phyloP scores from a whole-genome alignment of 83 land plant species.

The Picea mariana region DNA sequence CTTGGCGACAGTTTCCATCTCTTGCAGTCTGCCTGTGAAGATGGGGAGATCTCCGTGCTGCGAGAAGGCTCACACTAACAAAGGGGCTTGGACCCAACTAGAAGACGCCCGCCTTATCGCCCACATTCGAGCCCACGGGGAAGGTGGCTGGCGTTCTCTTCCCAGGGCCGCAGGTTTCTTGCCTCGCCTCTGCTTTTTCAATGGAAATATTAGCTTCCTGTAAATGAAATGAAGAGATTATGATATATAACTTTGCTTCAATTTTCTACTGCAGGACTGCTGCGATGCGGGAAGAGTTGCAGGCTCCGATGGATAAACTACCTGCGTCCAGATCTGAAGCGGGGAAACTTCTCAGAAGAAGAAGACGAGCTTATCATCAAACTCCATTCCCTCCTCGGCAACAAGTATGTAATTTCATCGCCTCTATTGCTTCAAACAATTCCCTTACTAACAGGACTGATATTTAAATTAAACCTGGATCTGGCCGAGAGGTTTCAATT shows the following conservation, averaged over 20 bases:
- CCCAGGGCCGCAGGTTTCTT: background rate
- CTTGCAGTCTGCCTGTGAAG: background rate
- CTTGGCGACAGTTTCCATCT: background rate
- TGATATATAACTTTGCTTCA: too few species aligned
- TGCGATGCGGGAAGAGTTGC: too few species aligned
- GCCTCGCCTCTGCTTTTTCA: too few species aligned
- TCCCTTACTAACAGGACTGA: too few species aligned
- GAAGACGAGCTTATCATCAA: background rate
- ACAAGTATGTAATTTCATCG: background rate
- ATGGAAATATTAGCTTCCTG: too few species aligned
- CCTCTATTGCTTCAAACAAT: background rate
- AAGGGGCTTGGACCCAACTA: conserved; percentile 5
- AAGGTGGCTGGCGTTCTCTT: background rate
- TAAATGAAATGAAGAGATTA: too few species aligned
- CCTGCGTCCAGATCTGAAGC: conserved; percentile 5
- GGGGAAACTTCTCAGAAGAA: background rate
- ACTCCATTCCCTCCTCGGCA: background rate
- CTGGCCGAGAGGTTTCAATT: too few species aligned
- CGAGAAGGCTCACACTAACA: background rate
- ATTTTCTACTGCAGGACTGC: too few species aligned
- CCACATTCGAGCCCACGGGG: background rate
- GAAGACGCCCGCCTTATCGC: background rate
- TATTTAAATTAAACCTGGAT: too few species aligned
- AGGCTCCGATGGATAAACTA: background rate
- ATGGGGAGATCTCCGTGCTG: background rate